Base-by-base conservation (phyloP, 177 flowering plant genomes). In the Telopea speciosissima region DNA sequence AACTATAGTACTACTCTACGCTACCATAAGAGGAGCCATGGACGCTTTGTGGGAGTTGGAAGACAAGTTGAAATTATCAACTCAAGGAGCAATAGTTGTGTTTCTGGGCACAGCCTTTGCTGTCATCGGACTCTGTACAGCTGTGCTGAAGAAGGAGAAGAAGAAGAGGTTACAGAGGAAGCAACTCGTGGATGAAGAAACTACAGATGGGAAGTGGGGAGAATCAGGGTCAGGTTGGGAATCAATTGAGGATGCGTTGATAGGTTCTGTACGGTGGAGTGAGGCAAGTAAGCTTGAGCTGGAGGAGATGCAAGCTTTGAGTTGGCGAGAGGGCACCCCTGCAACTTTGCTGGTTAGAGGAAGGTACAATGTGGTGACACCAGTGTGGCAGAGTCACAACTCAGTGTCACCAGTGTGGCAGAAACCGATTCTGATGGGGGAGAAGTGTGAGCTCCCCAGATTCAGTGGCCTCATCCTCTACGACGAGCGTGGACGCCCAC, bases 401-500 rank as follows among this genome's bases (percentile, higher is more conserved):
- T 49, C 54, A 13, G 54, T 49, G 17, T 49, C 54, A 11, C 54
- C 54, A 19, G 54, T 49, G 54, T 49, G 54, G 54, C 54, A 49
- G 0, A 49, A 64, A 40, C 70, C 68, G 26, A 71, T 75, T 16
- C 25, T 75, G 63, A 75, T 75, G 74, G 74, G 78, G 9, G 78
- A 75, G 78, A 45, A 68, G n/a, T 75, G 78, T 19, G 78, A 75
- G 73, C 66, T 75, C 52, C 77, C 77, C 0, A 71, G 69, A 16
- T 75, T 66, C 67, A 75, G 77, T n/a, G 77, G 77, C 1, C 77
- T 70, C 67, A 75, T 75, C 23, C 70, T 75, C 42, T 75, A 75
- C 26, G 78, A 75, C 58, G 74, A 75, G 63, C 62, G 73, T 26
- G 77, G 77, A 11, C 76, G 65, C n/a, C 76, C 72, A 8, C 56